A percentile compares a stretch with the other conserved stretches of the same genome.
Evolutionary conservation across 495 filamentous ascomycete genomes (phyloP).

Genomic region (Talaromyces stipitatus): DNA sequence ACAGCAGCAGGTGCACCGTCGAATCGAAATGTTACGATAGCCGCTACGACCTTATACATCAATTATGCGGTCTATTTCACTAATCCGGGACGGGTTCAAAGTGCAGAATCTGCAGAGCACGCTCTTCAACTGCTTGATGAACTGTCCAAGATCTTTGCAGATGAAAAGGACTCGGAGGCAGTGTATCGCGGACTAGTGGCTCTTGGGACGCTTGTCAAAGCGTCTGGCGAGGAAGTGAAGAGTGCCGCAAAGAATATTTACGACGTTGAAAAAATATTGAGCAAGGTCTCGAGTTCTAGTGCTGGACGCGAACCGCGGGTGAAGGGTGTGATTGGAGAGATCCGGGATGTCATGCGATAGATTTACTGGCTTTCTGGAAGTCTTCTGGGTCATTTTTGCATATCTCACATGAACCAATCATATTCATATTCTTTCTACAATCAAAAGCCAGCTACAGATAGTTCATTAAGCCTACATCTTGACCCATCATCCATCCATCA

Average conservation of each 20-base stretch:
- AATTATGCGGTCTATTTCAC: slow-evolving; percentile 70
- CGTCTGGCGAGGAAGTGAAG: slow-evolving; percentile 37
- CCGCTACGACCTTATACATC: slow-evolving; percentile 72
- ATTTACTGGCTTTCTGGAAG: background rate
- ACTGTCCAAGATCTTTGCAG: slow-evolving; percentile 51
- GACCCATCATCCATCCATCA: background rate
- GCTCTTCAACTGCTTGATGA: slow-evolving; percentile 55
- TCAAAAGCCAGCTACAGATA: background rate
- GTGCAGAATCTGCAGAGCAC: slow-evolving; percentile 44
- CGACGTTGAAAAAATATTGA: slow-evolving; percentile 28
- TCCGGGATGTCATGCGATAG: slow-evolving; percentile 17
- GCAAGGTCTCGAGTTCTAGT: slow-evolving; percentile 24
- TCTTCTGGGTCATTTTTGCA: background rate
- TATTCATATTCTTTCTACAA: background rate
- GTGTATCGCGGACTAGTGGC: slow-evolving; percentile 78
- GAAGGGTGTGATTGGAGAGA: slow-evolving; percentile 41
- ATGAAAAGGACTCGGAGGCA: slow-evolving; percentile 70
- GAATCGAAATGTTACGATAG: slow-evolving; percentile 79
- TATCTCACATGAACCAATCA: too few species aligned
- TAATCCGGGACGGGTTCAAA: slow-evolving; percentile 20
- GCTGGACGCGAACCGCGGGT: slow-evolving; percentile 42
- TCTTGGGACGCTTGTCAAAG: slow-evolving; percentile 59
- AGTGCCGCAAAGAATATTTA: slow-evolving; percentile 44
- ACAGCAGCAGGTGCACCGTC: slow-evolving; percentile 36
- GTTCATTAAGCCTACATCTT: background rate